Base-by-base conservation (phyloP, 2,329 filamentous ascomycete species). In the Canariomyces notabilis region DNA sequence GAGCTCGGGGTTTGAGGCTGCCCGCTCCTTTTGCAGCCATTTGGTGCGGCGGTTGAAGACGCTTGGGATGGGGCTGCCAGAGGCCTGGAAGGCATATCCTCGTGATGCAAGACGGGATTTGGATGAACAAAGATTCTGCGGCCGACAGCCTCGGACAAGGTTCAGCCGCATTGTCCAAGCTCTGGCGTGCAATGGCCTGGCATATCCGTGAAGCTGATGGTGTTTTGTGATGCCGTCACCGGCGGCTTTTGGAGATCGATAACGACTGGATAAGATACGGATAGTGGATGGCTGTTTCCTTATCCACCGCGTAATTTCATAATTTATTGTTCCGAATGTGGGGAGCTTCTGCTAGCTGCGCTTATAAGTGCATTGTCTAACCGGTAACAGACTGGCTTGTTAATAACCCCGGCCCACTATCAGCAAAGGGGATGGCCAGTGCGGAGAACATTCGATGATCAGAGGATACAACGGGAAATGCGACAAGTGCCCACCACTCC, bases 41-140 rank as follows among this genome's bases (percentile, higher is more conserved):
- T 98, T 98, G 18, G 83, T 80, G 57, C 79, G 79, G 51, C 83
- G 80, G 68, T 95, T 94, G 79, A 98, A 98, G 65, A 98, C 87
- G 57, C 96, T 85, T 57, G 94, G 81, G 31, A 83, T 80, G 20
- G 89, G 87, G 33, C 81, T 80, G 50, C 88, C 87, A 2, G 87
- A 75, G 16, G 87, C 77, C 67, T 89, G 85, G 48, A 87, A 79
- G 42, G 91, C 90, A 68, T 93, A 95, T 47, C 68, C 70, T 48
- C 85, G 74, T 47, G 69, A 57, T 9, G 53, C 51, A 16, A 14
- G 21, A 11, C 9, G 38, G 1, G 35, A 8, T 21, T 35, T n/a
- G 9, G 23, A 35, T 11, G 37, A 18, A 6, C 11, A 34, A 20
- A 44, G 23, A 19, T 36, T 41, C 46, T 49, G 54, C 47, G 48